These are phyloP conservation scores for Saccharum hybrid DNA, from an alignment of 202 grass and related monocot species.

Conservation along the genomic window DNA sequence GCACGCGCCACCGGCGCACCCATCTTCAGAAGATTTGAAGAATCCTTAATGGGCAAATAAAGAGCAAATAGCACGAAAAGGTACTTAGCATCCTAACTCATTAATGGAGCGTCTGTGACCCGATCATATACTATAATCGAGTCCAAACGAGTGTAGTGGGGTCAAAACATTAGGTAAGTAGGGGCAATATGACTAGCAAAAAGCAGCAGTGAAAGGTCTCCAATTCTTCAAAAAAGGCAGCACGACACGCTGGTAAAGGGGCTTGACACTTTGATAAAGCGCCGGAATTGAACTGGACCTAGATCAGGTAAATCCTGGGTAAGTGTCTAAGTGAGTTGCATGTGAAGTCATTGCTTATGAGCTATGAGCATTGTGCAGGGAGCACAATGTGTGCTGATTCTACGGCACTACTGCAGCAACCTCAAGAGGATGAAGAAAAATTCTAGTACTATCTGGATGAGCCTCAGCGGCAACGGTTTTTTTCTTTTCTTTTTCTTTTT, in stretches of 20 bases:
- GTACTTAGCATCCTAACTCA: neutral
- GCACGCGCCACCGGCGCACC: slow-evolving; percentile 18
- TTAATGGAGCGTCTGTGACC: slow-evolving; percentile 4
- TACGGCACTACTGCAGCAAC: neutral
- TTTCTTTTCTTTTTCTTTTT: neutral
- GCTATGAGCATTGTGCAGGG: neutral
- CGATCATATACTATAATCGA: slow-evolving; percentile 26
- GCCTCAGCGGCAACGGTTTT: neutral
- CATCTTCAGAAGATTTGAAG: slow-evolving; percentile 41
- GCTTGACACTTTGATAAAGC: slow-evolving; percentile 46
- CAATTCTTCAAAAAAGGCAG: slow-evolving; percentile 37
- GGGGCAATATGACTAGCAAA: neutral
- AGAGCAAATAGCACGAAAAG: slow-evolving; percentile 27
- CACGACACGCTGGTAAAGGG: slow-evolving; percentile 46
- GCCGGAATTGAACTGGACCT: neutral
- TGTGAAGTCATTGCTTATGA: slow-evolving; percentile 15
- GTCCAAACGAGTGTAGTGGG: slow-evolving; percentile 38
- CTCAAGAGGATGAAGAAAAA: neutral
- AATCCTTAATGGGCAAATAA: slow-evolving; percentile 29
- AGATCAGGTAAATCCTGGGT: slow-evolving; percentile 1
- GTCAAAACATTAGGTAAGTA: slow-evolving; percentile 46
- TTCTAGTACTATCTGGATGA: neutral
- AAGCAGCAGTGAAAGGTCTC: slow-evolving; percentile 21
- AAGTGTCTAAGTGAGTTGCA: slow-evolving; percentile 8
- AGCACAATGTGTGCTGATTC: neutral